These are phyloP conservation scores for Larix kaempferi DNA, from an alignment of 75 land plant genomes.

Conservation along the genomic window DNA sequence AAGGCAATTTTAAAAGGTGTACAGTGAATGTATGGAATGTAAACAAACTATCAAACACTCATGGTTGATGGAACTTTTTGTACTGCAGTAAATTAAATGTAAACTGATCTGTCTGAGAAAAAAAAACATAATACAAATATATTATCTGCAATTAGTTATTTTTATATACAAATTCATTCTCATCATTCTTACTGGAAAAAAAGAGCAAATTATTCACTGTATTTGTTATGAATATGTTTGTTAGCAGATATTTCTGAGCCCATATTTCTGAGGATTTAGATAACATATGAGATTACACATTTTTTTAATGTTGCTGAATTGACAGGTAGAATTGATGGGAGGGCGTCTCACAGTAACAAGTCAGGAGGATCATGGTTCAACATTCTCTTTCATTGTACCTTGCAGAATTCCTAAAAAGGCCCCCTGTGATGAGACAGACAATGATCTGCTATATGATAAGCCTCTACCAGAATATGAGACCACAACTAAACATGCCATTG, in stretches of 20 bases:
- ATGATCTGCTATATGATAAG: slow-evolving; percentile 27
- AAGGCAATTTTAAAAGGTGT: too few species aligned
- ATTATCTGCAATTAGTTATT: background rate
- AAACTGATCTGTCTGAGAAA: too few species aligned
- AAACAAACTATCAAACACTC: too few species aligned
- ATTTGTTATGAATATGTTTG: background rate
- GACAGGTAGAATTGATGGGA: slow-evolving; percentile 89
- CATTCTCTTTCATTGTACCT: slow-evolving; percentile 76
- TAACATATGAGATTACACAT: background rate
- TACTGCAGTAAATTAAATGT: too few species aligned
- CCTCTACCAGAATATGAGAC: slow-evolving; percentile 17
- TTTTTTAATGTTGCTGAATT: background rate
- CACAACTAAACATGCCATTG: background rate
- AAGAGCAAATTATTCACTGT: background rate
- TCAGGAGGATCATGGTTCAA: slow-evolving; percentile 66
- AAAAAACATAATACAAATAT: background rate
- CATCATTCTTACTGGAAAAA: background rate
- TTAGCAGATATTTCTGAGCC: background rate
- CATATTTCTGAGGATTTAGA: too few species aligned
- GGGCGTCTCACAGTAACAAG: slow-evolving; percentile 70
- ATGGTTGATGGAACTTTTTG: too few species aligned
- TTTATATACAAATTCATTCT: background rate
- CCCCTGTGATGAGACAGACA: slow-evolving; percentile 45
- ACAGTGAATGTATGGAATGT: too few species aligned
- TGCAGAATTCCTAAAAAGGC: slow-evolving; percentile 34